Base-by-base conservation (phyloP, 108 stramenopile species). In the Cyclotella cryptica region DNA sequence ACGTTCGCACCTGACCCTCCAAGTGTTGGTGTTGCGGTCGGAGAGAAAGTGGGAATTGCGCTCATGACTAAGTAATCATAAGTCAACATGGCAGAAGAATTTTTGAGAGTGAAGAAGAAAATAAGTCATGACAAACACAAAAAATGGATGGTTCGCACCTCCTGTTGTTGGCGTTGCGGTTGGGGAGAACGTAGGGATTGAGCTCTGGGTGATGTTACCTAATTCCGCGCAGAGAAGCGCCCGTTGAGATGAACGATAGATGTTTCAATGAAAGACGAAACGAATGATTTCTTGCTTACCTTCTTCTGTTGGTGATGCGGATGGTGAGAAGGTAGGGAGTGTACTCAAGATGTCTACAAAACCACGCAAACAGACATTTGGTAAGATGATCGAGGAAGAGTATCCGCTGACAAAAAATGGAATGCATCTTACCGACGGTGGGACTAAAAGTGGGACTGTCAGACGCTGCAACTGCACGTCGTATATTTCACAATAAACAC, bases 371-470 rank as follows among this genome's bases (percentile, higher is more conserved):
- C 35, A 35, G 35, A 35, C 35, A 35, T 35, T 35, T 35, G 6
- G 35, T 35, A 35, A 35, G 35, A 35, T 35, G 35, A 8, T 51
- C 49, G 49, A 19, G 6, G n/a, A 51, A 51, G 3, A 51, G 8
- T 7, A 8, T 51, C n/a, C 1, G 49, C 8, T 67, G 2, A 45
- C 11, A 18, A 2, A 41, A 0, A 42, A 24, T 66, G 65, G 65
- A 17, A n/a, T 51, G 49, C 49, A 19, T 51, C 49, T 8, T 19
- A 51, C 1, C n/a, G 2, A 22, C 3, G 10, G 60, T 72, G 26
- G 72, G 72, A 51, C 51, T 68, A 26, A 65, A 26, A 4, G 64
- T 65, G 1, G 64, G 64, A 7, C 3, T 24, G n/a, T 35, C 67
- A 19, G 40, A 24, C 35, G 35, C 35, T 35, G 35, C 35, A 35